Evolutionary conservation across 192 early-diverging fungal genomes (phyloP).

Genomic region (Podila horticola): DNA sequence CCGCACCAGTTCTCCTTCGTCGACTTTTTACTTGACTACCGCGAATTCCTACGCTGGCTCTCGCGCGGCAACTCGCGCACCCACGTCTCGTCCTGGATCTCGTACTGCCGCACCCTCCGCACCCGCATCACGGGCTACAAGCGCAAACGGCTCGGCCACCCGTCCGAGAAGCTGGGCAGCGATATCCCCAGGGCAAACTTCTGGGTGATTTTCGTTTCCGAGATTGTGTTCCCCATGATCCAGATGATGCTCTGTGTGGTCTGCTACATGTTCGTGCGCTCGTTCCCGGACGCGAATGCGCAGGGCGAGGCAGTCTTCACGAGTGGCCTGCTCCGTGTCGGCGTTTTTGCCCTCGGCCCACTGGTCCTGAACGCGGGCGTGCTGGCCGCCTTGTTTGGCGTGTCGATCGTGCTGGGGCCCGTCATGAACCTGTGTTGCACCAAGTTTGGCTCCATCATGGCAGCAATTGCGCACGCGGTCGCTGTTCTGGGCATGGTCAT

Average conservation of each 20-base stretch:
- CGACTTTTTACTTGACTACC: slow-evolving; percentile 84
- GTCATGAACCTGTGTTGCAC: slow-evolving; percentile 69
- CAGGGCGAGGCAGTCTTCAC: slow-evolving; percentile 29
- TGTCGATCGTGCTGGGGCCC: slow-evolving; percentile 73
- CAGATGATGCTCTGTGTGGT: slow-evolving; percentile 70
- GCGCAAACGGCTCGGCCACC: slow-evolving; percentile 75
- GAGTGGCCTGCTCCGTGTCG: slow-evolving; percentile 67
- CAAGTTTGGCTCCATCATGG: slow-evolving; percentile 80
- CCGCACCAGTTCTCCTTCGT: slow-evolving; percentile 89
- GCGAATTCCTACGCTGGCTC: slow-evolving; percentile 84
- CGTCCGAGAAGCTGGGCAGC: slow-evolving; percentile 65
- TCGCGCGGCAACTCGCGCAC: slow-evolving; percentile 81
- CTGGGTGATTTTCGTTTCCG: slow-evolving; percentile 73
- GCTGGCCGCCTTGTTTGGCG: slow-evolving; percentile 67
- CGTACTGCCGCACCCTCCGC: slow-evolving; percentile 73
- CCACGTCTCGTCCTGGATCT: slow-evolving; percentile 83
- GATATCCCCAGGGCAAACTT: slow-evolving; percentile 76
- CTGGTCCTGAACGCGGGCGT: slow-evolving; percentile 75
- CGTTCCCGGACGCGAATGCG: slow-evolving; percentile 54
- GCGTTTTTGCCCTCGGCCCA: slow-evolving; percentile 74
- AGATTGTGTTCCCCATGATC: slow-evolving; percentile 76
- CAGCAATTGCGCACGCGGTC: slow-evolving; percentile 69
- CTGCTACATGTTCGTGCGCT: slow-evolving; percentile 75
- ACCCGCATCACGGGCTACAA: slow-evolving; percentile 86
- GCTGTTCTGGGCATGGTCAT: slow-evolving; percentile 70